Conservation (phyloP, 495 filamentous ascomycete genomes). For the Thermochaetoides thermophila region DNA sequence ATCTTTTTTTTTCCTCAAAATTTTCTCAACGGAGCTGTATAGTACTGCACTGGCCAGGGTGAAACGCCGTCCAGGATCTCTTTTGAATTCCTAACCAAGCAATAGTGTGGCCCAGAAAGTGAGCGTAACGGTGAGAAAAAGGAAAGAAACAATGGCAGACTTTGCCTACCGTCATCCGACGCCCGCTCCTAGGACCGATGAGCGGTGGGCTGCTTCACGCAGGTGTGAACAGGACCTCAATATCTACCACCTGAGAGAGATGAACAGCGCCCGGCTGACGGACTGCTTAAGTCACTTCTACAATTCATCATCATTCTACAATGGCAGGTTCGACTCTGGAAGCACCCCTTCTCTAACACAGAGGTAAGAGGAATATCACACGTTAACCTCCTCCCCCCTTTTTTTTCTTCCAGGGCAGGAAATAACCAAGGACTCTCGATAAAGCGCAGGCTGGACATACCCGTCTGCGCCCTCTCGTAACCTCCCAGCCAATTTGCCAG, state of each 20-base stretch:
- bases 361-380: conserved; percentile 29
- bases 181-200: conserved; percentile 24
- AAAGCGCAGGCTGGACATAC: conserved; percentile 28
- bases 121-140: neutral
- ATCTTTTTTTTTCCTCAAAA: conserved; percentile 3
- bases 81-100: too few relatives aligned
- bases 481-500: conserved; percentile 15
- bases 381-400: conserved; percentile 9
- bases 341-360: conserved; percentile 25
- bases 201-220: conserved; percentile 30
- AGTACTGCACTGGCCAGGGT: conserved; percentile 5
- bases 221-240: conserved; percentile 31
- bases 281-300: too few relatives aligned
- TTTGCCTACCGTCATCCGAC: conserved; percentile 22
- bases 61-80: conserved; percentile 1
- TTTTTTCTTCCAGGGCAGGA: conserved; percentile 10
- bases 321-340: conserved; percentile 17
- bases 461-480: conserved; percentile 24
- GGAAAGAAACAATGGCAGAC: conserved; percentile 23
- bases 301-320: too few relatives aligned
- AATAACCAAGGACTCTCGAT: conserved; percentile 25
- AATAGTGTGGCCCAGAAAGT: too few relatives aligned
- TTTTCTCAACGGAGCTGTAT: conserved; percentile 4
- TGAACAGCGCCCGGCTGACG: too few relatives aligned
- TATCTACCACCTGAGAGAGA: conserved; percentile 1